A percentile compares a stretch with the other conserved stretches of the same genome.
These are phyloP conservation scores for Aspergillus leporis DNA, from an alignment of 495 filamentous ascomycete genomes.

Conservation along the genomic window DNA sequence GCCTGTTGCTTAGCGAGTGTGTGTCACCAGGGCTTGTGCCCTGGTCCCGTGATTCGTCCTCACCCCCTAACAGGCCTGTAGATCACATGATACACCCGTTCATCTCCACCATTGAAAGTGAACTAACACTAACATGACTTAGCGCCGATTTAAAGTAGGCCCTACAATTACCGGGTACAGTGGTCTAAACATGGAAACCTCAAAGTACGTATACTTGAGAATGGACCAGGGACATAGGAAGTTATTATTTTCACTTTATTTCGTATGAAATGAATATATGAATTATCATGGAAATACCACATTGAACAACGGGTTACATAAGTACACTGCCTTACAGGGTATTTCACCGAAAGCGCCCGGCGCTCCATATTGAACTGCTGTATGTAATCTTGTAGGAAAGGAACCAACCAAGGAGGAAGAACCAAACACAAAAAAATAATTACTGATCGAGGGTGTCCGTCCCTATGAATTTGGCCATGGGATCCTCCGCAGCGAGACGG, in stretches of 20 bases:
- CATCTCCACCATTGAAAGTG: neutral
- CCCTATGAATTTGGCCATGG: constrained; percentile 77
- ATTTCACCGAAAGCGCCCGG: constrained; percentile 9
- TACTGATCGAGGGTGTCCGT: constrained; percentile 47
- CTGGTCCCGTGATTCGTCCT: constrained; percentile 32
- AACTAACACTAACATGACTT: neutral
- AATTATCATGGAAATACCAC: neutral
- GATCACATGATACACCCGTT: constrained; percentile 13
- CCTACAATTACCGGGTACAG: too few relatives aligned
- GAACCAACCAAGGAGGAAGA: neutral
- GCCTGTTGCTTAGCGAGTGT: constrained; percentile 43
- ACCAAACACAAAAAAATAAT: too few relatives aligned
- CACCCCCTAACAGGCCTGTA: neutral
- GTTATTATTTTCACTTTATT: neutral
- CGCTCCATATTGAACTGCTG: neutral
- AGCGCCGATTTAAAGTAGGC: neutral
- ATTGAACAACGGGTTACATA: neutral
- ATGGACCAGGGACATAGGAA: neutral
- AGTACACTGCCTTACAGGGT: constrained; percentile 10
- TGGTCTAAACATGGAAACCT: too few relatives aligned
- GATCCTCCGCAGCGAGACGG: constrained; percentile 68
- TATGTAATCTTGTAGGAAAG: neutral
- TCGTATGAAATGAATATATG: neutral
- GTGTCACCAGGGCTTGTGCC: constrained; percentile 39
- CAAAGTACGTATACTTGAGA: too few relatives aligned